phyloP scores from a whole-genome alignment of 1,284 basidiomycete species.

The Sporisorium scitamineum region DNA sequence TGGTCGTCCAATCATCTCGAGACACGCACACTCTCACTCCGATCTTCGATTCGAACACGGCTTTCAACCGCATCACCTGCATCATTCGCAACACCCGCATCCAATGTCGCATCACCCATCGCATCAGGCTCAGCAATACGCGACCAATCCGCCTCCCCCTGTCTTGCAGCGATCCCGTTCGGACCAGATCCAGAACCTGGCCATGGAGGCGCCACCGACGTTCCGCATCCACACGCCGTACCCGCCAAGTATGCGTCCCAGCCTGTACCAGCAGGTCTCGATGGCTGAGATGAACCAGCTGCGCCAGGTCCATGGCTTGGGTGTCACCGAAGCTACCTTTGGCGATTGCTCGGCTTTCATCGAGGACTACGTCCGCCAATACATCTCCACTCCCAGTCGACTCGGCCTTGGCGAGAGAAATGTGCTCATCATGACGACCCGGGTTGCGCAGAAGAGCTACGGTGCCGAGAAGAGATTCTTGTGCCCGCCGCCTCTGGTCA shows the following conservation, averaged over 20 bases:
- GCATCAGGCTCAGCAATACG: conserved; percentile 14
- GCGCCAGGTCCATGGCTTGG: conserved; percentile 36
- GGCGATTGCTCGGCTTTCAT: conserved; percentile 59
- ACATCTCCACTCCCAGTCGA: conserved; percentile 84
- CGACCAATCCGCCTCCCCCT: conserved; percentile 20
- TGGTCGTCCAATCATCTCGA: conserved; percentile 14
- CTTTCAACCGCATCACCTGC: conserved; percentile 31
- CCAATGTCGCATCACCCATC: conserved; percentile 16
- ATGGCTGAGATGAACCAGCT: conserved; percentile 49
- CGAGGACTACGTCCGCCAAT: conserved; percentile 70
- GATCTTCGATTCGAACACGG: conserved; percentile 19
- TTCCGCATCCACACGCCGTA: conserved; percentile 42
- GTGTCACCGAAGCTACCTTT: conserved; percentile 37
- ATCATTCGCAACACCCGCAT: conserved; percentile 14
- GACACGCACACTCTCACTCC: conserved; percentile 11
- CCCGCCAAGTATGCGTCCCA: conserved; percentile 48
- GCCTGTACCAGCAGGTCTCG: conserved; percentile 57
- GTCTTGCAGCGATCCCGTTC: conserved; percentile 30
- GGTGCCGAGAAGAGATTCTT: conserved; percentile 97
- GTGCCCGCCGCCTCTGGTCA: conserved; percentile 93
- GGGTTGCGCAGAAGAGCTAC: conserved; percentile 96
- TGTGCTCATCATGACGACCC: conserved; percentile 93
- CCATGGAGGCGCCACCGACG: conserved; percentile 25
- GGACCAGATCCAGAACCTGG: conserved; percentile 27
- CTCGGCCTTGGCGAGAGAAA: conserved; percentile 91